Evolutionary conservation across 164 flowering plant species (phyloP).

Genomic region (Macadamia tetraphylla): DNA sequence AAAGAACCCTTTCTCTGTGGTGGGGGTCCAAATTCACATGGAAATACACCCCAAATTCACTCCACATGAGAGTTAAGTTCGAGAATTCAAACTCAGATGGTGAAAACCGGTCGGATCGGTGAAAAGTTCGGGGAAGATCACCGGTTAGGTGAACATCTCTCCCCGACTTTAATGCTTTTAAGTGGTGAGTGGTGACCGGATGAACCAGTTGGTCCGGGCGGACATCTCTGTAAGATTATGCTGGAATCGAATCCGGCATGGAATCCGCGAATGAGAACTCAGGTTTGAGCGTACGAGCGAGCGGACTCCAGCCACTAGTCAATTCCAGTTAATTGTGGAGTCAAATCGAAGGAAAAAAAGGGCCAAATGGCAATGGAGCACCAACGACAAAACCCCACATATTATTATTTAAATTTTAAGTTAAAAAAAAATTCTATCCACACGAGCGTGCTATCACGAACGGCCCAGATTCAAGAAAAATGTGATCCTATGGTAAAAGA

Average conservation of each 20-base stretch:
- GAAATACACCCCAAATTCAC: constrained; percentile 44
- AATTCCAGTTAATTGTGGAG: constrained; percentile 28
- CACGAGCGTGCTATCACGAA: too few relatives aligned
- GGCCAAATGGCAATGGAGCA: constrained; percentile 15
- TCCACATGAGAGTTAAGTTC: constrained; percentile 29
- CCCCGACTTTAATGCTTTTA: too few relatives aligned
- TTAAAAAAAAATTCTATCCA: too few relatives aligned
- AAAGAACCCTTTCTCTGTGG: not conserved
- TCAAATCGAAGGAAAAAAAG: constrained; percentile 26
- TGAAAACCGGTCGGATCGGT: constrained; percentile 22
- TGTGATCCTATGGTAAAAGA: too few relatives aligned
- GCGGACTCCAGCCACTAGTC: constrained; percentile 31
- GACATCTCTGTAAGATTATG: constrained; percentile 6
- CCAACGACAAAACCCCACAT: constrained; percentile 10
- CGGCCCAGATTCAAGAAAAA: too few relatives aligned
- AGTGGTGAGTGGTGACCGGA: constrained; percentile 17
- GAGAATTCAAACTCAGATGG: not conserved
- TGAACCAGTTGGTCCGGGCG: constrained; percentile 14
- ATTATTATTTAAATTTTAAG: not conserved
- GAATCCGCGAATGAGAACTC: constrained; percentile 34
- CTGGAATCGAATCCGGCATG: constrained; percentile 19
- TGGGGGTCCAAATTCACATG: constrained; percentile 1
- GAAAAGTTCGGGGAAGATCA: constrained; percentile 9
- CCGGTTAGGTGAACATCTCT: constrained; percentile 19
- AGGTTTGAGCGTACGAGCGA: constrained; percentile 19